These are phyloP conservation scores for Thalassiosira oceanica DNA, from an alignment of 352 stramenopile species.

Conservation along the genomic window DNA sequence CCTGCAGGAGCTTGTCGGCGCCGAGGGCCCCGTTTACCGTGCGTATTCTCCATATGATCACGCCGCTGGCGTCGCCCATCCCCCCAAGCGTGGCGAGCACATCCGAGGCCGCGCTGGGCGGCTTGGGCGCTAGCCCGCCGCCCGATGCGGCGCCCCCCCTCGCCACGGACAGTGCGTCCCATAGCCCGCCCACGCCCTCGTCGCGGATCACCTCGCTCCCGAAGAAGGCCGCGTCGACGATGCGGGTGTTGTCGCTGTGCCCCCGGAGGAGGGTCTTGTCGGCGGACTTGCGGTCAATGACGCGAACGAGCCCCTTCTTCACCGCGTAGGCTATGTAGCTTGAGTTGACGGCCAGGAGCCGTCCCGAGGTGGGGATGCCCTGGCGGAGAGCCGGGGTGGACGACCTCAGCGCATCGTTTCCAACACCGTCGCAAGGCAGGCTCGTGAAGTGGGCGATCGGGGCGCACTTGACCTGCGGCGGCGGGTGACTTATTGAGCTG, in stretches of 20 bases:
- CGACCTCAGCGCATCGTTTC: constrained; percentile 32
- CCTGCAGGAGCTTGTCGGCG: constrained; percentile 67
- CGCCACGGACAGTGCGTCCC: constrained; percentile 9
- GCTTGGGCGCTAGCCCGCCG: not conserved
- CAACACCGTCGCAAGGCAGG: constrained; percentile 47
- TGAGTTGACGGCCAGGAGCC: constrained; percentile 64
- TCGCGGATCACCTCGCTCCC: constrained; percentile 3
- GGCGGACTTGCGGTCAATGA: constrained; percentile 60
- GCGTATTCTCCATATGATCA: constrained; percentile 39
- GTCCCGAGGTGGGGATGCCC: constrained; percentile 27
- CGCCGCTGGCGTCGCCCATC: constrained; percentile 8
- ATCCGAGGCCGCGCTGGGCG: constrained; percentile 32
- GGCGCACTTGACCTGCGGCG: constrained; percentile 21
- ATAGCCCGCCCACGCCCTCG: constrained; percentile 7
- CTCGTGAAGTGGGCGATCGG: constrained; percentile 62
- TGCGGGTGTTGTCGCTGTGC: constrained; percentile 31
- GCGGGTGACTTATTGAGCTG: no score
- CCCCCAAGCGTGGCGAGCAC: constrained; percentile 59
- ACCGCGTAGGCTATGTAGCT: constrained; percentile 76
- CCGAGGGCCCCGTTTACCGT: not conserved
- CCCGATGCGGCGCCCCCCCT: not conserved
- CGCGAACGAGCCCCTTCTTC: constrained; percentile 79
- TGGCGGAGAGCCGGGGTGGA: not conserved
- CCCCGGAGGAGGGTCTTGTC: constrained; percentile 58
- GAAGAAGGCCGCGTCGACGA: constrained; percentile 46